Base-by-base conservation (phyloP, 345 rosid genomes). In the Hibiscus mutabilis region DNA sequence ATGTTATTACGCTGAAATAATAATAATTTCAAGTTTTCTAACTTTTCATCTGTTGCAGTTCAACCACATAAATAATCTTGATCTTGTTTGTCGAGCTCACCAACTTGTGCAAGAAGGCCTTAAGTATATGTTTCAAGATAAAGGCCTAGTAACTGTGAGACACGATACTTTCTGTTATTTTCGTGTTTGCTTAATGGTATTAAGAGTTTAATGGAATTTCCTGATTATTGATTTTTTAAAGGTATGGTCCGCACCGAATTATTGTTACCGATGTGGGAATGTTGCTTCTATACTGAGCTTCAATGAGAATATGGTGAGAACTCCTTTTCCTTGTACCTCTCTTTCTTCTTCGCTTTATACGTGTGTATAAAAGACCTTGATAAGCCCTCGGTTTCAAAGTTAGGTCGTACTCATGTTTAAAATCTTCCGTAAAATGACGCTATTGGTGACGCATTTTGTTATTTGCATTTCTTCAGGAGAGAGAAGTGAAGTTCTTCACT, bases 221-320 rank as follows among this genome's bases (percentile, higher is more conserved):
- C 29, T 77, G 73, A 62, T 77, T 67, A 49, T 67, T 73, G 55
- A 64, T 27, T 60, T 74, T 75, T 76, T 80, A 52, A 76, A 96
- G 99, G 99, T 96, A 52, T 96, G 99, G 99, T 96, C 99, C 75
- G 99, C 99, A 1, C 99, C 98, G 42, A 96, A 96, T 79, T 96
- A 96, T 76, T 96, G 99, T 80, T 96, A 96, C 74, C 97, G 99
- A 10, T 96, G 99, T 82, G 99, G 99, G 72, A 96, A 96, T 74
- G 99, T 96, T 56, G 99, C 99, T 74, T 96, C 99, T 49, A 92
- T 96, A 79, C 84, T 96, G 90, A 92, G 99, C 80, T 96, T 91
- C 85, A 92, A 88, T 78, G 99, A 96, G 79, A 92, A 87, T 76
- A 92, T 92, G 98, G 99, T 88, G 72, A 87, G 42, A 42, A 44